phyloP scores from a whole-genome alignment of 495 filamentous ascomycete genomes.

The Penicillium bovifimosum region DNA sequence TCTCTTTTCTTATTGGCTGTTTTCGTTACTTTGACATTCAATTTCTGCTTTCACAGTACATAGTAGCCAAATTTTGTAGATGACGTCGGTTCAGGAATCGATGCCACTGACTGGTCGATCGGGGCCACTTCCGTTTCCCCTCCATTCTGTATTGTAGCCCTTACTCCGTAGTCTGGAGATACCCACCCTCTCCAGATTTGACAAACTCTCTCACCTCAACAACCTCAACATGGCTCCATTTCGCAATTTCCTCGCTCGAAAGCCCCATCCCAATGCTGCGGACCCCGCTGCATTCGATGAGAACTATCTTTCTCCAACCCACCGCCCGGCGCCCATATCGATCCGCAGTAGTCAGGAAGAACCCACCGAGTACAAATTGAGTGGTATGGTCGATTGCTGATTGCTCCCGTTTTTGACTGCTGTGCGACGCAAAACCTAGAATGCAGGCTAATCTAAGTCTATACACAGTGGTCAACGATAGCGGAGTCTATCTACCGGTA shows the following conservation, averaged over 20 bases:
- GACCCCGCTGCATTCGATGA: constrained; percentile 44
- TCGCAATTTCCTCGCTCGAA: constrained; percentile 66
- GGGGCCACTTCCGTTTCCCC: neutral
- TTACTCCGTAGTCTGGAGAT: neutral
- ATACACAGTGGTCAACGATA: constrained; percentile 83
- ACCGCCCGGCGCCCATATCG: constrained; percentile 46
- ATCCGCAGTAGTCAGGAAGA: constrained; percentile 53
- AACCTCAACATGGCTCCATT: constrained; percentile 55
- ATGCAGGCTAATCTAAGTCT: constrained; percentile 1
- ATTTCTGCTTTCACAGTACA: neutral
- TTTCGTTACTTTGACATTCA: neutral
- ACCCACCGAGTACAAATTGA: constrained; percentile 74
- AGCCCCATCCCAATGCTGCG: constrained; percentile 43
- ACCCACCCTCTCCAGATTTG: neutral
- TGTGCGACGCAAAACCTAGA: neutral
- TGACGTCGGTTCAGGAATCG: neutral
- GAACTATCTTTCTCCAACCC: constrained; percentile 45
- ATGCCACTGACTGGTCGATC: neutral
- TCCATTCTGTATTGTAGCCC: neutral
- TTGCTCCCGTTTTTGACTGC: neutral
- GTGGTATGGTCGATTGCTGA: constrained; percentile 50
- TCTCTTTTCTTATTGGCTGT: neutral
- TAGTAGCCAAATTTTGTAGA: neutral
- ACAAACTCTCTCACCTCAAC: neutral
- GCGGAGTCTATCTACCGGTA: constrained; percentile 94